phyloP scores from a whole-genome alignment of 2,329 filamentous ascomycete genomes.

The Chaetoscypha palmicola region DNA sequence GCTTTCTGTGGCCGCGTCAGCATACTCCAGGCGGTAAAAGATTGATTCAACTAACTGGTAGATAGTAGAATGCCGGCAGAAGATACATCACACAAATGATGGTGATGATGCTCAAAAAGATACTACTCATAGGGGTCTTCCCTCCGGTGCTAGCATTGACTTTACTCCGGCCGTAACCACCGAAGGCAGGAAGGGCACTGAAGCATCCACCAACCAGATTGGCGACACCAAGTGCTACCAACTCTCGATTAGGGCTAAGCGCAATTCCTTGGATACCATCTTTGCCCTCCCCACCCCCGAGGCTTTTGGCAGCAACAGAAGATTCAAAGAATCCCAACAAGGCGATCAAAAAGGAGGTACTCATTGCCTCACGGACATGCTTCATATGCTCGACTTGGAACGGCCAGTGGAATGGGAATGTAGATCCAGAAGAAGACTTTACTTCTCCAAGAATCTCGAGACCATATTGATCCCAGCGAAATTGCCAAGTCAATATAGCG shows the following conservation, averaged over 20 bases:
- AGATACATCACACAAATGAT: slow-evolving; percentile 74
- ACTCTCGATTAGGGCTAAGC: slow-evolving; percentile 84
- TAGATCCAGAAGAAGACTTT: slow-evolving; percentile 61
- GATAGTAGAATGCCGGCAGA: slow-evolving; percentile 86
- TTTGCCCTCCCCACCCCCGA: slow-evolving; percentile 53
- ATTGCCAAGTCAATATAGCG: slow-evolving; percentile 67
- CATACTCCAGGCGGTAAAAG: slow-evolving; percentile 8
- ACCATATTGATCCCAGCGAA: slow-evolving; percentile 72
- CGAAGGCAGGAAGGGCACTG: slow-evolving; percentile 88
- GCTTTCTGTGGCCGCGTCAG: slow-evolving; percentile 60
- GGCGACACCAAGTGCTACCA: slow-evolving; percentile 83
- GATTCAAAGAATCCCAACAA: slow-evolving; percentile 98
- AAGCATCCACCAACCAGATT: slow-evolving; percentile 91
- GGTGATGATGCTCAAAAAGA: slow-evolving; percentile 78
- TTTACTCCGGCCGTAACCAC: slow-evolving; percentile 92
- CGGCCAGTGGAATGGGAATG: slow-evolving; percentile 80
- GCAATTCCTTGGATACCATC: slow-evolving; percentile 71
- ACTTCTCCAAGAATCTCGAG: slow-evolving; percentile 79
- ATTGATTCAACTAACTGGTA: slow-evolving; percentile 61
- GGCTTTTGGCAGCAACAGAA: slow-evolving; percentile 87
- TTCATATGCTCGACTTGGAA: slow-evolving; percentile 70
- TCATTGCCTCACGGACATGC: slow-evolving; percentile 79
- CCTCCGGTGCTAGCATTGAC: slow-evolving; percentile 90
- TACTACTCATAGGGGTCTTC: slow-evolving; percentile 86
- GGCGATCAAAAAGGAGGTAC: slow-evolving; percentile 87